Evolutionary conservation across 2,329 filamentous ascomycete genomes (phyloP).

Genomic region (Trichophyton verrucosum): DNA sequence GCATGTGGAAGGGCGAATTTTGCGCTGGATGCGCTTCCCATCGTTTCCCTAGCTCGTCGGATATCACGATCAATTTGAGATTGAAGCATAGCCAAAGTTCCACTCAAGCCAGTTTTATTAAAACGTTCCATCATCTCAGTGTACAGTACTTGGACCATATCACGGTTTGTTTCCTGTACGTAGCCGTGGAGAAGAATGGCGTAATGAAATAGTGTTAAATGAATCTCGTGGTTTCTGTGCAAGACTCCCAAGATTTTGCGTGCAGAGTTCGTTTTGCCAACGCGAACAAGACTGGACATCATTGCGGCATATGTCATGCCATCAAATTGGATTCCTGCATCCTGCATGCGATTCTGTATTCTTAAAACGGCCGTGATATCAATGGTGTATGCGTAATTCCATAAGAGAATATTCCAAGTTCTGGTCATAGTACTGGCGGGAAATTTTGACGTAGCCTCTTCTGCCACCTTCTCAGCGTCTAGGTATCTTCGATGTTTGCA

Average conservation of each 20-base stretch:
- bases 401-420: slow-evolving; percentile 69
- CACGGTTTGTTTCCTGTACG: slow-evolving; percentile 36
- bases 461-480: slow-evolving; percentile 48
- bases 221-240: slow-evolving; percentile 27
- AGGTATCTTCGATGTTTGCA: slow-evolving; percentile 44
- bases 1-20: slow-evolving; percentile 20
- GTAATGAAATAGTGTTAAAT: slow-evolving; percentile 35
- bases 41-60: slow-evolving; percentile 14
- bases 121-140: slow-evolving; percentile 29
- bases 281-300: slow-evolving; percentile 45
- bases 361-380: slow-evolving; percentile 43
- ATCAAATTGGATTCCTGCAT: slow-evolving; percentile 40
- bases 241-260: slow-evolving; percentile 38
- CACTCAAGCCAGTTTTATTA: slow-evolving; percentile 21
- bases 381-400: slow-evolving; percentile 53
- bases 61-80: slow-evolving; percentile 26
- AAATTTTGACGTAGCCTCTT: slow-evolving; percentile 42
- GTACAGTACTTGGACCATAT: slow-evolving; percentile 41
- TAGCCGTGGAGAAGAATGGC: slow-evolving; percentile 38
- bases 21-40: slow-evolving; percentile 6
- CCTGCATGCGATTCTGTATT: slow-evolving; percentile 45
- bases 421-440: slow-evolving; percentile 44
- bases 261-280: slow-evolving; percentile 44
- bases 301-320: slow-evolving; percentile 48
- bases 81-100: slow-evolving; percentile 27